Evolutionary conservation across 805 yeast genomes (phyloP).

Genomic region (Pichia ethanolica): DNA sequence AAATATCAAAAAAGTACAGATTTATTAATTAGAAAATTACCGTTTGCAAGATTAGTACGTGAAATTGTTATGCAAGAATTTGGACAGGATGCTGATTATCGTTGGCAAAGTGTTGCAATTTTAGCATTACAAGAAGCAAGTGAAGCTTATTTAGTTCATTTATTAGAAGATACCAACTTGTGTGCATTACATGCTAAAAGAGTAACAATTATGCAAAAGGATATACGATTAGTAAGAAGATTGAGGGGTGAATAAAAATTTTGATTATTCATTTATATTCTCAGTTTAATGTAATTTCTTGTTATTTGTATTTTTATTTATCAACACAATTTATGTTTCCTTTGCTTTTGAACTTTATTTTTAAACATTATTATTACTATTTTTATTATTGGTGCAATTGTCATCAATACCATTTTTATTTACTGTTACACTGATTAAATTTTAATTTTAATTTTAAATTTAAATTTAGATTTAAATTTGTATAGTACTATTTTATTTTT

Average conservation of each 20-base stretch:
- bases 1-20: slow-evolving; percentile 63
- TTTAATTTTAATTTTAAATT: no score
- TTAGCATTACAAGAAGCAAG: slow-evolving; percentile 76
- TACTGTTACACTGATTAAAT: no score
- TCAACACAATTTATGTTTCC: no score
- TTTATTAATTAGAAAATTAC: slow-evolving; percentile 59
- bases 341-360: neutral
- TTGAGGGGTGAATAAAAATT: slow-evolving; percentile 43
- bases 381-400: no score
- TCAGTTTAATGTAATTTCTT: neutral
- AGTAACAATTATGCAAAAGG: slow-evolving; percentile 82
- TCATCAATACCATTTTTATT: no score
- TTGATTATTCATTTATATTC: no score
- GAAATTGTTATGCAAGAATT: slow-evolving; percentile 61
- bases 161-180: slow-evolving; percentile 69
- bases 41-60: slow-evolving; percentile 69
- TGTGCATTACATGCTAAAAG: slow-evolving; percentile 75
- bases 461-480: no score
- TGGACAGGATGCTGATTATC: slow-evolving; percentile 47
- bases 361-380: neutral
- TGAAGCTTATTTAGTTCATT: slow-evolving; percentile 67
- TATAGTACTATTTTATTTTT: no score
- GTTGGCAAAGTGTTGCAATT: slow-evolving; percentile 77
- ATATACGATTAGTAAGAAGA: slow-evolving; percentile 72
- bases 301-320: neutral